Evolutionary conservation across 2,329 filamentous ascomycete genomes (phyloP), one percentile per base, ranked within the genome.

Genomic region (Fusarium globosum): DNA sequence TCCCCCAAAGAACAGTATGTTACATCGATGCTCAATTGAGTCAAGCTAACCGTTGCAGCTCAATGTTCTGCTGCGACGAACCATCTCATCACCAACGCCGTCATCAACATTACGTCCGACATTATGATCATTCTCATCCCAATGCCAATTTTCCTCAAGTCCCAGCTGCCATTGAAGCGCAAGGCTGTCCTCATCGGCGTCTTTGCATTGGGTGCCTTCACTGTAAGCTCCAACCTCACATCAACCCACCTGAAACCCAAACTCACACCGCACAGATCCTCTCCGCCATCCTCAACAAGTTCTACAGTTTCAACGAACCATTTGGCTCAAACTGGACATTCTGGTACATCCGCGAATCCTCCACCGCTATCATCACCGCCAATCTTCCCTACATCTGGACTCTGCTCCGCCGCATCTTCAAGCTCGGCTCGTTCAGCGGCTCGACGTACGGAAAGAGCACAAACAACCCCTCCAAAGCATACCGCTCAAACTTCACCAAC

Each of bases 41-140:
- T 46, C 35, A 28, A 8, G 18, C 71, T 78, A 18, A 77, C 65
- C 4, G 15, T n/a, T 4, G 6, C 39, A 87, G 86, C 82, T 4
- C 88, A 91, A 83, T 91, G 89, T 76, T 87, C 88, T 2, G 86
- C 88, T 0, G 85, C 87, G 4, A 83, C 86, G 21, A 83, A 89
- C 75, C 90, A 90, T 73, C 83, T 89, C 16, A 89, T 90, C 57
- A 86, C 87, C 21, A 89, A 91, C 66, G 86, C 87, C 3, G 83
- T 85, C 8, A 86, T 91, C 76, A 91, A 92, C 73, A 86, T 91
- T 55, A 86, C 87, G 6, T 90, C 88, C 33, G 90, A 91, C 71
- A 42, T 90, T 6, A 84, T 88, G 81, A 90, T 92, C 77, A 86
- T 91, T 35, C 76, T 84, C 7, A 86, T 91, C 26, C 88, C 89